Evolutionary conservation across 371 early-diverging fungal species (phyloP).

Genomic region (Encephalitozoon romaleae): DNA sequence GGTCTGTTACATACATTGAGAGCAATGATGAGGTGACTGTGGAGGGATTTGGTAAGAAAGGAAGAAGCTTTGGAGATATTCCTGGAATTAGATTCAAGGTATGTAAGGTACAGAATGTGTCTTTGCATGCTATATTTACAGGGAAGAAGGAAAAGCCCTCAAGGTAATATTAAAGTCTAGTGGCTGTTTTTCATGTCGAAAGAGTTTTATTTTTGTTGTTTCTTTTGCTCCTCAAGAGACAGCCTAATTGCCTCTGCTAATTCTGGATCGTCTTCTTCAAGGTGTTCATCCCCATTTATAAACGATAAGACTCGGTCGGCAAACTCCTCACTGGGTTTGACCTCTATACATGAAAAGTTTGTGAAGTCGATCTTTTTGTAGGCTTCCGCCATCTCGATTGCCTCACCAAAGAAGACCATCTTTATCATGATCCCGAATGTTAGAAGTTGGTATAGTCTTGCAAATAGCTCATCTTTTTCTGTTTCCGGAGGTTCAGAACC

Average conservation of each 20-base stretch:
- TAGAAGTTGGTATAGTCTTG: constrained; percentile 77
- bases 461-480: constrained; percentile 73
- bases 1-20: constrained; percentile 93
- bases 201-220: not conserved
- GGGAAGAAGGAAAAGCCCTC: constrained; percentile 99
- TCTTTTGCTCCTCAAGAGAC: constrained; percentile 35
- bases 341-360: constrained; percentile 12
- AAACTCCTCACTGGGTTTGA: constrained; percentile 36
- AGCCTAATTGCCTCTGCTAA: constrained; percentile 46
- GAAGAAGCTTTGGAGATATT: constrained; percentile 92
- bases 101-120: constrained; percentile 97
- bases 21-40: constrained; percentile 68
- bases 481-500: constrained; percentile 70
- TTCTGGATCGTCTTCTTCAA: constrained; percentile 49
- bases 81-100: constrained; percentile 99
- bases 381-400: constrained; percentile 68
- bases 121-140: constrained; percentile 92
- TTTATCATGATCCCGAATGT: constrained; percentile 89
- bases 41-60: constrained; percentile 64
- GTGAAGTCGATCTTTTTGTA: constrained; percentile 12
- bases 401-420: constrained; percentile 88
- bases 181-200: not conserved
- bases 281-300: not conserved
- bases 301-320: not conserved
- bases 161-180: constrained; percentile 64